Base-by-base conservation (phyloP, 495 filamentous ascomycete genomes). In the Trichoderma virens region DNA sequence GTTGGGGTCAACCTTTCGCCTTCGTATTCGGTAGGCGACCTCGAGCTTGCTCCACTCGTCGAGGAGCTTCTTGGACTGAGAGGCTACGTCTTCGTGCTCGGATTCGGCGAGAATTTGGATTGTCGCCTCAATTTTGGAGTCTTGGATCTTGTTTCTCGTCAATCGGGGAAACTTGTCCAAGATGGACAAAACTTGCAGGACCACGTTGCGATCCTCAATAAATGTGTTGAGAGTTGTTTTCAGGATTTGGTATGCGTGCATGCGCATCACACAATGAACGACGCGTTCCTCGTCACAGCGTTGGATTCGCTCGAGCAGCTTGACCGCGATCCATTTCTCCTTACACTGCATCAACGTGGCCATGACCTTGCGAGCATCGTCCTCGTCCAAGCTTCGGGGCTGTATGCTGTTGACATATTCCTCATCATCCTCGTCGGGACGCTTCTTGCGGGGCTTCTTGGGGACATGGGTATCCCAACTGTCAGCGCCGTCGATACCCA, bases 251-350 rank as follows among this genome's bases (percentile, higher is more conserved):
- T 99, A 98, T 59, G 93, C 95, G 78, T 97, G 94, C 89, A 98
- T 93, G 71, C 91, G 88, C 64, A 97, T 88, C 35, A 98, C 91
- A 18, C 90, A 87, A 75, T 95, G 91, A 60, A 87, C 85, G 45
- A 97, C 91, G 62, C 86, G 84, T 69, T 97, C 93, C 65, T 97
- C 92, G 60, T 94, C 87, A 73, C 88, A 90, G n/a, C 83, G 85
- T 73, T 97, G 91, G 63, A 99, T 90, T 47, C 94, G 92, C 41
- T 85, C 82, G 18, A 99, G 86, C 62, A 99, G 79, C 78, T 97
- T 98, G 78, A 96, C 92, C 13, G 90, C 90, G 73, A 99, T 97
- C 95, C 95, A 99, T 70, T 97, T 97, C 82, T 99, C 94, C 76
- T 94, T 93, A 80, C 92, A 97, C 74, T 97, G 93, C 85, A 96